Conservation (phyloP, 2,329 filamentous ascomycete species). For the Lachnellula cervina region DNA sequence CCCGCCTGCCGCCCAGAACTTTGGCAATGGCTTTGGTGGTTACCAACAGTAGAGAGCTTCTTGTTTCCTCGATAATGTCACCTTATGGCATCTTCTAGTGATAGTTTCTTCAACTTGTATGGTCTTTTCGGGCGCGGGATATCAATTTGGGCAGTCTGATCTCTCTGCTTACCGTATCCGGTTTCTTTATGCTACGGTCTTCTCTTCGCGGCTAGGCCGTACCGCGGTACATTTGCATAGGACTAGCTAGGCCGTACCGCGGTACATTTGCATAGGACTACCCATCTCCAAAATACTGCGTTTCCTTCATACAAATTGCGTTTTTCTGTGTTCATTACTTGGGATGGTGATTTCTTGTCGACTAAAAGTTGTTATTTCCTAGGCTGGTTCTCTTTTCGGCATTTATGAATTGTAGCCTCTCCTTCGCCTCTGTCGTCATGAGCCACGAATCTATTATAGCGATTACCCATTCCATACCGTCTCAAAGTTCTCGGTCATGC, state of each 20-base stretch:
- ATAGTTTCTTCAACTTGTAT: constrained; percentile 13
- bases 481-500: constrained; percentile 18
- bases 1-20: constrained; percentile 55
- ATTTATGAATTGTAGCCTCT: constrained; percentile 25
- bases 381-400: constrained; percentile 27
- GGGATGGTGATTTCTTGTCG: constrained; percentile 28
- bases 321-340: constrained; percentile 27
- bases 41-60: constrained; percentile 51
- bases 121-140: constrained; percentile 19
- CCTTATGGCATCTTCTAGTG: constrained; percentile 2
- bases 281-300: constrained; percentile 28
- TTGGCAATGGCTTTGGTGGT: constrained; percentile 56
- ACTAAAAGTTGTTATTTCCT: constrained; percentile 31
- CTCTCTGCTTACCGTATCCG: constrained; percentile 22
- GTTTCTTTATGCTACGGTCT: constrained; percentile 18
- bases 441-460: constrained; percentile 36
- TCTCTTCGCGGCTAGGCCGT: constrained; percentile 22
- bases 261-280: constrained; percentile 29
- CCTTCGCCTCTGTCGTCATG: constrained; percentile 29
- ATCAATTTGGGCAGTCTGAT: constrained; percentile 22
- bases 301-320: constrained; percentile 19
- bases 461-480: constrained; percentile 32
- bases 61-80: constrained; percentile 3
- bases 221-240: constrained; percentile 28
- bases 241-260: constrained; percentile 23